Evolutionary conservation across 1,284 basidiomycete genomes (phyloP).

Genomic region (Irpex sp.): DNA sequence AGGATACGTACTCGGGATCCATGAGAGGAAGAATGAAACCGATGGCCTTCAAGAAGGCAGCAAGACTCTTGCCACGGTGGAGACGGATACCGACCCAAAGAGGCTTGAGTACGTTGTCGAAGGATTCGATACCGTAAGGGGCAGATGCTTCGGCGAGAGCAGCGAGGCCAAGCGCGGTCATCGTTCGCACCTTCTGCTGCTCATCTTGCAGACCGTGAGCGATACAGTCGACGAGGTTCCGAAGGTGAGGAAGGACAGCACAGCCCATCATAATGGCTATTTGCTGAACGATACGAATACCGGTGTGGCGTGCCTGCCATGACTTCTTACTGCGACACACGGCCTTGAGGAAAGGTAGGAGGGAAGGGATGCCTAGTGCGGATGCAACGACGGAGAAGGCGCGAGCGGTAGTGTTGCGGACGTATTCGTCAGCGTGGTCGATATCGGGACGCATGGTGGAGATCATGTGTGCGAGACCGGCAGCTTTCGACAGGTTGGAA

Average conservation of each 20-base stretch:
- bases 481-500: conserved; percentile 97
- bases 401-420: conserved; percentile 97
- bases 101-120: conserved; percentile 97
- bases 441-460: conserved; percentile 99
- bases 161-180: conserved; percentile 97
- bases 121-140: conserved; percentile 99
- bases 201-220: conserved; percentile 96
- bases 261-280: conserved; percentile 99
- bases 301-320: conserved; percentile 99
- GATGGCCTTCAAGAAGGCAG: conserved; percentile 98
- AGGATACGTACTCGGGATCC: conserved; percentile 98
- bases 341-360: conserved; percentile 97
- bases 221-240: conserved; percentile 95
- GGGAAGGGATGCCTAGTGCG: conserved; percentile 94
- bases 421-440: conserved; percentile 99
- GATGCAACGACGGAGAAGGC: conserved; percentile 99
- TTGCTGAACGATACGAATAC: conserved; percentile 99
- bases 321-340: conserved; percentile 99
- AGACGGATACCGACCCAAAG: conserved; percentile 97
- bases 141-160: conserved; percentile 96
- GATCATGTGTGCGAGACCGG: conserved; percentile 99
- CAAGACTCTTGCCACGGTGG: conserved; percentile 96
- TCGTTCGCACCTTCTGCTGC: conserved; percentile 98
- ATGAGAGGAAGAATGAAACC: conserved; percentile 99
- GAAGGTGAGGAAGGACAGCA: conserved; percentile 95